Conservation (phyloP, 208 protist species). For the Trypanosoma melophagium region DNA sequence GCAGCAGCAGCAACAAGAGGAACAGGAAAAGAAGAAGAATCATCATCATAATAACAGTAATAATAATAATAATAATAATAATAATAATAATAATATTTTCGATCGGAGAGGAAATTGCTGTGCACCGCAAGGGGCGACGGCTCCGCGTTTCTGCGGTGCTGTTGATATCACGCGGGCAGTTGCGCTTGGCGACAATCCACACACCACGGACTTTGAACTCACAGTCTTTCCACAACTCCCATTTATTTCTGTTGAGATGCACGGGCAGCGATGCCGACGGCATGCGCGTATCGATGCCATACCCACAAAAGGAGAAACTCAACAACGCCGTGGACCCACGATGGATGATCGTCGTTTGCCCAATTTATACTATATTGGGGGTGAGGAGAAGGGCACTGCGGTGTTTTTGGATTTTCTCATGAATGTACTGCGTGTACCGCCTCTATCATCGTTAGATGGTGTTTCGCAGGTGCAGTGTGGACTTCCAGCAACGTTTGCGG, state of each 20-base stretch:
- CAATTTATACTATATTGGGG: slow-evolving; percentile 74
- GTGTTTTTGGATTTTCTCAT: slow-evolving; percentile 57
- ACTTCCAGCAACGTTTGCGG: neutral
- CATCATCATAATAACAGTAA: slow-evolving; percentile 6
- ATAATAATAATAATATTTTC: slow-evolving; percentile 7
- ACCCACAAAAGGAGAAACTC: too few relatives aligned
- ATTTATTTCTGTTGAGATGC: slow-evolving; percentile 78
- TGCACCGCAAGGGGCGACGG: neutral
- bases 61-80: too few relatives aligned
- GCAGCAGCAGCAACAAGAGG: neutral
- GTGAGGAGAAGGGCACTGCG: slow-evolving; percentile 72
- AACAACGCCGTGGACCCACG: slow-evolving; percentile 50
- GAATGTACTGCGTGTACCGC: slow-evolving; percentile 33
- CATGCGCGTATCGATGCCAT: slow-evolving; percentile 50
- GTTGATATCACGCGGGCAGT: slow-evolving; percentile 41
- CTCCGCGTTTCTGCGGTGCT: slow-evolving; percentile 30
- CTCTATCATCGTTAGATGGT: neutral
- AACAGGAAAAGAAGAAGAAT: too few relatives aligned
- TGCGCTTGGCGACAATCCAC: slow-evolving; percentile 83
- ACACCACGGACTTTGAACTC: slow-evolving; percentile 79
- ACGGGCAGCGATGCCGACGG: slow-evolving; percentile 57
- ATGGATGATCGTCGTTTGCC: slow-evolving; percentile 77
- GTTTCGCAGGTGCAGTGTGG: neutral
- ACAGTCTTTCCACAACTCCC: slow-evolving; percentile 70
- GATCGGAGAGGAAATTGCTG: neutral